Base-by-base conservation (phyloP, 805 yeast genomes). In the Wickerhamiella azymoides region DNA sequence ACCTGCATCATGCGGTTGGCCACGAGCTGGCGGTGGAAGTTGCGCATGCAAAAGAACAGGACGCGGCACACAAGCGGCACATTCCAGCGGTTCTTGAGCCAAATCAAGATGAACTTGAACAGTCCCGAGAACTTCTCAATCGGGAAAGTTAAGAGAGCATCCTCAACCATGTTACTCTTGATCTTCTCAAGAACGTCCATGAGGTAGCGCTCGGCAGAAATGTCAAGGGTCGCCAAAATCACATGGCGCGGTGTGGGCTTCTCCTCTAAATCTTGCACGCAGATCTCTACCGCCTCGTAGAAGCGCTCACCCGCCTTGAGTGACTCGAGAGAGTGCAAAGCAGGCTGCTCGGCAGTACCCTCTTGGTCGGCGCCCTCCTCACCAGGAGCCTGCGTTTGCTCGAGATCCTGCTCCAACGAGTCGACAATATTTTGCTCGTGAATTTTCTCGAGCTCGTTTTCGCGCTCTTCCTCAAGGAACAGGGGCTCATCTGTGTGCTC, bases 401-500 rank as follows among this genome's bases (percentile, higher is more conserved):
- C 40, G 10, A 36, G 50, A 18, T 52, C 52, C 10, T 48, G 44
- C 56, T 84, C 94, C 38, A 85, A 64, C 4, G 88, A 77, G 13
- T 73, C 76, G 43, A 86, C 68, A 39, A 92, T 67, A 7, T 80
- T 82, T n/a, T 75, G 72, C 59, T 92, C 97, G 58, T 88, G 85
- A 47, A 79, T 66, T 62, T 88, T 95, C 61, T 92, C 98, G 74
- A 86, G 70, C 62, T 92, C 98, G 62, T 81, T 84, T 61, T 92
- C 99, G 48, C 92, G 73, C 66, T 92, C 98, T 69, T 92, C 99
- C 62, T 92, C 96, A 49, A 92, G 65, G 60, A 92, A 92, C n/a
- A 92, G 92, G 55, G 89, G 88, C 61, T 92, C 98, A 45, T 83
- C 92, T 4, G 94, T 83, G 61, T 85, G 86, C 49, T 73, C 73